Percentiles rank a stretch among this genome's conserved stretches.
Conservation (phyloP, 2,329 filamentous ascomycete genomes). For the Talaromyces piceae region DNA sequence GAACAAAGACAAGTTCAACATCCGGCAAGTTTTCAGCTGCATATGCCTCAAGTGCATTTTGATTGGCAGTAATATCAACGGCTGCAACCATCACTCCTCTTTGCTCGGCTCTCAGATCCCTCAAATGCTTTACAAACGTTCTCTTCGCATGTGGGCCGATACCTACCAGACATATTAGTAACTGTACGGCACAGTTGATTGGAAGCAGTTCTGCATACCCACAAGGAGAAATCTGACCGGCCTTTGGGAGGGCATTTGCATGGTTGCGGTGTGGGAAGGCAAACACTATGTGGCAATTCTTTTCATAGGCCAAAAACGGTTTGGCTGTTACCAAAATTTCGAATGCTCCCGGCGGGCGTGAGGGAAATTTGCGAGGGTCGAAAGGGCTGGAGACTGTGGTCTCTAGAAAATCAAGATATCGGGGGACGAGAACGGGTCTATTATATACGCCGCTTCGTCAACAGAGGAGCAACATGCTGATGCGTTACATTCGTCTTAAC, state of each 20-base stretch:
- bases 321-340: neutral
- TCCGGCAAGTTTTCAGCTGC: neutral
- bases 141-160: neutral
- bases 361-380: neutral
- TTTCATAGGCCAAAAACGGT: neutral
- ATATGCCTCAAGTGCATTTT: neutral
- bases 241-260: neutral
- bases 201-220: neutral
- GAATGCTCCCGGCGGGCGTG: too few relatives aligned
- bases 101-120: neutral
- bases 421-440: neutral
- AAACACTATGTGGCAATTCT: too few relatives aligned
- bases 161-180: neutral
- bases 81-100: neutral
- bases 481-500: neutral
- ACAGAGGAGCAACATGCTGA: neutral
- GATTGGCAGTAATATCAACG: neutral
- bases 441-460: neutral
- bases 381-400: neutral
- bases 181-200: neutral
- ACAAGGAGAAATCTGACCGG: neutral
- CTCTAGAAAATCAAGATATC: neutral
- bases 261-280: too few relatives aligned
- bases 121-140: neutral
- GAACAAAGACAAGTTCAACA: neutral